Evolutionary conservation across 805 yeast genomes (phyloP), one percentile per base, ranked within the genome.

Genomic region (Candida nanaspora): DNA sequence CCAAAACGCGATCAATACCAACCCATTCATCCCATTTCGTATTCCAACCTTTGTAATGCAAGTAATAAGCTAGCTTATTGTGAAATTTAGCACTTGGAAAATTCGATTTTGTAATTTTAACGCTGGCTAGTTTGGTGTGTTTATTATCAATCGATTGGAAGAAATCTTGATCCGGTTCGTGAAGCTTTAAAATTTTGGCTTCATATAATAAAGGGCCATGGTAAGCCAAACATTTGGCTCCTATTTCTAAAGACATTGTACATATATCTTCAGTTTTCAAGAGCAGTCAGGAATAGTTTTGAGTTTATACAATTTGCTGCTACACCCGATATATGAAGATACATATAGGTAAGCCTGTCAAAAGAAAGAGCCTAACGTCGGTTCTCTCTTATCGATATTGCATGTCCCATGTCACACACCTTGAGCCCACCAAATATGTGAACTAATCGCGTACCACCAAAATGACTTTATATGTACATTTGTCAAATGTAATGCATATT

Each of bases 1-100:
- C 82, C 53, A 86, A 66, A 6, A 91, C 72, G 28, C 98, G 65
- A 31, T 76, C 80, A 7, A 62, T 60, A 1, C 75, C 72, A 1
- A 91, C 91, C 98, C 98, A 91, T 60, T 91, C 98, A 57, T 91
- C 98, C 96, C 96, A 91, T 43, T 88, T 80, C 15, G 81, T 62
- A 54, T 89, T 91, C 98, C 98, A 91, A 3, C 98, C 98, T 50
- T 82, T 83, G 61, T 91, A 91, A 56, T 93, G 98, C 15, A 91
- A 76, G 49, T 69, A 80, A 61, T 78, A 89, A 25, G 79, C 55
- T 35, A 58, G 49, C n/a, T 46, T 42, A 4, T 53, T 59, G 6
- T 49, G 42, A 28, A 60, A 46, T n/a, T 53, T 51, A 16, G 37
- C 22, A 18, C 27, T 21, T 8, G 39, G 30, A 6, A 16, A 16